Evolutionary conservation across 306 rosid genomes (phyloP).

Genomic region (Fragaria nilgerrensis): DNA sequence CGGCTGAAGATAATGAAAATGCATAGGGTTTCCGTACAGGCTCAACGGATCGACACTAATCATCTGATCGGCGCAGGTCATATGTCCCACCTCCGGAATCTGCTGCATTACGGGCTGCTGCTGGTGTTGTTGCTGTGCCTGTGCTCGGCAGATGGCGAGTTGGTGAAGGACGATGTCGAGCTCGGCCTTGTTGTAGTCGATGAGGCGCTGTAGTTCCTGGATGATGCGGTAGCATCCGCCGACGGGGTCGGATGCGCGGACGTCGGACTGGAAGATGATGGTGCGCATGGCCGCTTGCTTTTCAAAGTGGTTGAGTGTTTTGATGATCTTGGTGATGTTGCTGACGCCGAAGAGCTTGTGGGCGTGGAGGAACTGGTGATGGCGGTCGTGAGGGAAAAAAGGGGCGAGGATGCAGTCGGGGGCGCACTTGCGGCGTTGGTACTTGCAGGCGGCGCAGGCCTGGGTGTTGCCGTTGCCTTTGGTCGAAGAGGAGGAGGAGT

Average conservation of each 20-base stretch:
- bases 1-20: constrained; percentile 30
- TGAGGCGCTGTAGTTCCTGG: constrained; percentile 33
- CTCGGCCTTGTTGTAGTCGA: constrained; percentile 32
- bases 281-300: constrained; percentile 51
- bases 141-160: constrained; percentile 42
- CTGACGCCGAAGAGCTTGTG: constrained; percentile 80
- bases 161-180: constrained; percentile 55
- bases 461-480: constrained; percentile 51
- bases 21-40: constrained; percentile 22
- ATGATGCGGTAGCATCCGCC: constrained; percentile 60
- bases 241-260: constrained; percentile 65
- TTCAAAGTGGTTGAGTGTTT: constrained; percentile 19
- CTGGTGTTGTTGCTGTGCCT: constrained; percentile 16
- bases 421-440: constrained; percentile 74
- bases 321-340: constrained; percentile 53
- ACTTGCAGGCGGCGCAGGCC: constrained; percentile 88
- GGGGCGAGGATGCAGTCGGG: constrained; percentile 78
- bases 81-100: not conserved
- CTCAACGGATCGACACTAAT: constrained; percentile 37
- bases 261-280: constrained; percentile 57
- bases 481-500: constrained; percentile 1
- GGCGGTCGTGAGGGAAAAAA: constrained; percentile 69
- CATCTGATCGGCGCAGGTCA: constrained; percentile 7
- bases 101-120: constrained; percentile 11
- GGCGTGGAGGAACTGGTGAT: constrained; percentile 59